Evolutionary conservation across 371 early-diverging fungal species (phyloP).

Genomic region (Rhizopus delemar): DNA sequence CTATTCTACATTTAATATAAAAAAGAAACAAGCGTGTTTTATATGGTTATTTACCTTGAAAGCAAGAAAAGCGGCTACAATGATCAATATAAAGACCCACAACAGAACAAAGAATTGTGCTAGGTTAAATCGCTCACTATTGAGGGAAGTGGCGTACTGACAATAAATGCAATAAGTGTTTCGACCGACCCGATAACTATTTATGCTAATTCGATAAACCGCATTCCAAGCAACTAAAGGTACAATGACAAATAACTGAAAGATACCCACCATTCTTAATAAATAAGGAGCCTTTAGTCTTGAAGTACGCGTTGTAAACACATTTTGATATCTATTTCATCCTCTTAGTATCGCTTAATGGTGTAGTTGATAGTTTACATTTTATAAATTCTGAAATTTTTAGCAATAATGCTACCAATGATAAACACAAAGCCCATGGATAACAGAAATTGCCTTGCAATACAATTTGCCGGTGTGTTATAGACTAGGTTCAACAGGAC

Average conservation of each 20-base stretch:
- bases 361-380: conserved; percentile 24
- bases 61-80: conserved; percentile 37
- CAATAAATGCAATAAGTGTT: conserved; percentile 37
- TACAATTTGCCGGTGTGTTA: conserved; percentile 31
- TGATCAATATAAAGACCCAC: conserved; percentile 24
- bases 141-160: conserved; percentile 22
- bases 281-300: conserved; percentile 37
- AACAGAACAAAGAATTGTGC: conserved; percentile 29
- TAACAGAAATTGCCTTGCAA: conserved; percentile 28
- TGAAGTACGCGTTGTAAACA: conserved; percentile 41
- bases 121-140: conserved; percentile 22
- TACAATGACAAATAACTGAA: conserved; percentile 20
- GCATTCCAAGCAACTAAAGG: conserved; percentile 38
- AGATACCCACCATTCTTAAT: conserved; percentile 29
- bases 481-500: conserved; percentile 21
- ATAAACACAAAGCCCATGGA: conserved; percentile 33
- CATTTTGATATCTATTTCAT: conserved; percentile 40
- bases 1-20: conserved; percentile 10
- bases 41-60: conserved; percentile 34
- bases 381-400: conserved; percentile 45
- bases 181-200: conserved; percentile 9
- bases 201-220: conserved; percentile 21
- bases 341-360: neutral
- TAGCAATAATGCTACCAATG: conserved; percentile 47
- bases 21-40: no score